Base-by-base conservation (phyloP, 257 asterid genomes). In the Agastache rugosa region DNA sequence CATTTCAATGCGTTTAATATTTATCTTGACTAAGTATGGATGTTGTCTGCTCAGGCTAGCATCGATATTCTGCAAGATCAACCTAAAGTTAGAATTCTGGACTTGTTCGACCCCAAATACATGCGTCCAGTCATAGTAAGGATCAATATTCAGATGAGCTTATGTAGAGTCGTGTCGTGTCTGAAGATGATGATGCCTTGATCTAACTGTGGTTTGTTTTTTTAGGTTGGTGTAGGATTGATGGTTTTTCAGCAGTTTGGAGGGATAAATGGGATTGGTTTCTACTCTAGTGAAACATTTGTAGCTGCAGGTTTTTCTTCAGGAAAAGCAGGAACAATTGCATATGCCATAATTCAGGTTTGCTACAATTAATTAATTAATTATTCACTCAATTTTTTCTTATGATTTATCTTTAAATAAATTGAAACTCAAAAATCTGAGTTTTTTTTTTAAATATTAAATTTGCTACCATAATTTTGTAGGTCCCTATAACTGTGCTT, bases 191-290 rank as follows among this genome's bases (percentile, higher is more conserved):
- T 25, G 41, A 6, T 4, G 44, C 2, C 44, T 11, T 37, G 34
- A 58, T 41, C 27, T 53, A 4, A 53, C 19, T 16, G 27, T 2
- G 5, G 5, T 16, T 27, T 69, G 3, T 75, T 45, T 6, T 20
- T 55, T 39, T 73, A 88, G 96, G 81, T 90, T 78, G 97, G 96
- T 67, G 90, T 90, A 23, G 96, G 96, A 59, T 64, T 92, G 76
- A 92, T 92, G 97, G 82, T 86, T 17, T 87, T 87, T 82, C 97
- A 92, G 79, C 96, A 90, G 70, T 78, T 87, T 61, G 85, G 87
- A 37, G 96, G 97, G 58, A 90, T 90, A 79, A 92, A 92, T 54
- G 96, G 97, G 27, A 76, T 92, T 31, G 77, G 91, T 34, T 92
- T 92, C 87, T 92, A 90, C 50, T 86, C 95, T 10, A 84, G 85